A percentile compares a stretch with the other conserved stretches of the same genome.
Conservation (phyloP, 805 yeast species). For the Ogataea sp. region DNA sequence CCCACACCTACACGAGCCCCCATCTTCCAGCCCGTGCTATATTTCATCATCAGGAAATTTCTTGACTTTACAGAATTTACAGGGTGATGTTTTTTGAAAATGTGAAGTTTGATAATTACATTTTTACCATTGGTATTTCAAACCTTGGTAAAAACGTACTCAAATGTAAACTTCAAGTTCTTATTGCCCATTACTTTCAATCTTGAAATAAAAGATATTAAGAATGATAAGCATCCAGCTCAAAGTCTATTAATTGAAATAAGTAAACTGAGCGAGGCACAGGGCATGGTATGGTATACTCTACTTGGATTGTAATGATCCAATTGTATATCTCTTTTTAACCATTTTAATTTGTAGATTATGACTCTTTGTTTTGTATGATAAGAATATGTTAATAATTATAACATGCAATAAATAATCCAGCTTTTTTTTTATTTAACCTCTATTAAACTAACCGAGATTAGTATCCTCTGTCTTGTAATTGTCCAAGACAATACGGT, state of each 20-base stretch:
- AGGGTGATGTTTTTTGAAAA: not conserved
- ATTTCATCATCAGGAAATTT: not conserved
- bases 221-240: constrained; percentile 46
- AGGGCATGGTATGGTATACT: too few relatives aligned
- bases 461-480: constrained; percentile 79
- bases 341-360: not conserved
- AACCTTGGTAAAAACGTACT: constrained; percentile 44
- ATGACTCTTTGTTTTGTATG: not conserved
- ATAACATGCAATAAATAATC: too few relatives aligned
- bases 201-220: constrained; percentile 1
- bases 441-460: constrained; percentile 28
- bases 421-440: too few relatives aligned
- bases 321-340: too few relatives aligned
- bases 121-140: constrained; percentile 24
- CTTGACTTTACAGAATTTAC: not conserved
- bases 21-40: too few relatives aligned
- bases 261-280: constrained; percentile 55
- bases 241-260: constrained; percentile 34
- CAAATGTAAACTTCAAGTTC: constrained; percentile 41
- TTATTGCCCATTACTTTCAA: constrained; percentile 40
- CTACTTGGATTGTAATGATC: too few relatives aligned
- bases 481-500: constrained; percentile 90
- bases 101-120: constrained; percentile 33
- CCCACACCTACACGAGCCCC: too few relatives aligned
- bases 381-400: not conserved